A percentile compares a stretch with the other conserved stretches of the same genome.
Evolutionary conservation across 805 yeast species (phyloP).

Genomic region (Lachancea nothofagi): DNA sequence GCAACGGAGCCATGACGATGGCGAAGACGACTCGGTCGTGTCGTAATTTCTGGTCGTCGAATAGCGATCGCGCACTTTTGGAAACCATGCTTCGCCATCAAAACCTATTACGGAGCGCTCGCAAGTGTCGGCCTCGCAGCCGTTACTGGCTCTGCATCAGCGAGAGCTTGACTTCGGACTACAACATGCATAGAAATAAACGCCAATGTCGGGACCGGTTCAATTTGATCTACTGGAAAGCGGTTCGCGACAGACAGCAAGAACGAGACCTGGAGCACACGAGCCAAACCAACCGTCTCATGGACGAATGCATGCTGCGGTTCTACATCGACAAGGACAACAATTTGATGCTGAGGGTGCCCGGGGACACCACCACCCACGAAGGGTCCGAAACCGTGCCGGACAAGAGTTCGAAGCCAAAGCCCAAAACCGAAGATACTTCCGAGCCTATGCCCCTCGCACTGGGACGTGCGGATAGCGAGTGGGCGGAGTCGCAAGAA

Average conservation of each 20-base stretch:
- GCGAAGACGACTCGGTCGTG: constrained; percentile 1
- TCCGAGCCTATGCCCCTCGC: no score
- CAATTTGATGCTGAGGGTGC: constrained; percentile 7
- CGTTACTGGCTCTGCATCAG: constrained; percentile 9
- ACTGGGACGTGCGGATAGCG: no score
- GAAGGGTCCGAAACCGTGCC: no score
- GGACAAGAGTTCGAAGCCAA: no score
- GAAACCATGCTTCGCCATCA: constrained; percentile 2
- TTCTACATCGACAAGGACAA: constrained; percentile 9
- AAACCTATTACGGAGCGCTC: not conserved
- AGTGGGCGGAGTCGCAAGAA: no score
- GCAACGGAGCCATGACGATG: not conserved
- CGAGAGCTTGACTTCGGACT: not conserved
- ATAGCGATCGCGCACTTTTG: constrained; percentile 5
- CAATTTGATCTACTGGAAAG: constrained; percentile 8
- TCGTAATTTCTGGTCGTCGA: constrained; percentile 6
- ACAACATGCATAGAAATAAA: constrained; percentile 6
- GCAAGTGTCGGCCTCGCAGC: constrained; percentile 8
- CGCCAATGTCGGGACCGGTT: constrained; percentile 11
- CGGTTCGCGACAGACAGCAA: constrained; percentile 5
- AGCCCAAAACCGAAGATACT: no score
- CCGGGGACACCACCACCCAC: not conserved
- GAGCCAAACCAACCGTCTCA: not conserved
- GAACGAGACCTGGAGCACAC: not conserved
- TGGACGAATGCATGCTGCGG: constrained; percentile 3